phyloP scores from a whole-genome alignment of 1,139 yeast species.

The Starmera stellimalicola region DNA sequence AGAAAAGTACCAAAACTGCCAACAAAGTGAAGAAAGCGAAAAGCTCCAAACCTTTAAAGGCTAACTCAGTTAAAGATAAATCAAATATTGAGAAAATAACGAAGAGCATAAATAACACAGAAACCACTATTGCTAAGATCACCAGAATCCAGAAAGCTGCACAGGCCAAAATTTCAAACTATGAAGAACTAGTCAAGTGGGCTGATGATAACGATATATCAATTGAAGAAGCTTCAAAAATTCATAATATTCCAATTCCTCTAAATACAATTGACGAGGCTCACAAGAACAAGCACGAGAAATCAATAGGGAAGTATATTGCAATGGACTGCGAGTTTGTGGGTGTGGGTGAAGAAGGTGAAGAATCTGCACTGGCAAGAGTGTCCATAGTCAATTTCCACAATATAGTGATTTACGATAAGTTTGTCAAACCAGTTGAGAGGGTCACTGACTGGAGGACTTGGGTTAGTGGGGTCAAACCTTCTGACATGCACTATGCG shows the following conservation, averaged over 20 bases:
- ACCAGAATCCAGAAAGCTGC: conserved; percentile 5
- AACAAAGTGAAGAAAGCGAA: conserved; percentile 2
- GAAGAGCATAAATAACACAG: conserved; percentile 5
- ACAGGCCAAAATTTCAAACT: conserved; percentile 1
- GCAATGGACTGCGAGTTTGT: conserved; percentile 95
- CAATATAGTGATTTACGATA: conserved; percentile 64
- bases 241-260: conserved; percentile 7
- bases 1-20: conserved; percentile 6
- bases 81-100: conserved; percentile 12
- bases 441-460: conserved; percentile 87
- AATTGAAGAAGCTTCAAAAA: conserved; percentile 8
- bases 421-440: conserved; percentile 66
- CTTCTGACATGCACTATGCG: conserved; percentile 60
- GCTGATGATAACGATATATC: conserved; percentile 16
- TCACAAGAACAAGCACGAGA: conserved; percentile 11
- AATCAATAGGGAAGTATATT: conserved; percentile 53
- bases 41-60: neutral
- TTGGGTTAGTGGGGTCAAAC: conserved; percentile 84
- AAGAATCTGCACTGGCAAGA: conserved; percentile 67
- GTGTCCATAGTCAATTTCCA: conserved; percentile 79
- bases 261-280: conserved; percentile 4
- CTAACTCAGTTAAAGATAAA: conserved; percentile 4
- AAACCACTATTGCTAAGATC: neutral
- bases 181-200: conserved; percentile 6
- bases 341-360: conserved; percentile 73